These are phyloP conservation scores for Pythium sp. DNA, from an alignment of 352 stramenopile species.

Conservation along the genomic window DNA sequence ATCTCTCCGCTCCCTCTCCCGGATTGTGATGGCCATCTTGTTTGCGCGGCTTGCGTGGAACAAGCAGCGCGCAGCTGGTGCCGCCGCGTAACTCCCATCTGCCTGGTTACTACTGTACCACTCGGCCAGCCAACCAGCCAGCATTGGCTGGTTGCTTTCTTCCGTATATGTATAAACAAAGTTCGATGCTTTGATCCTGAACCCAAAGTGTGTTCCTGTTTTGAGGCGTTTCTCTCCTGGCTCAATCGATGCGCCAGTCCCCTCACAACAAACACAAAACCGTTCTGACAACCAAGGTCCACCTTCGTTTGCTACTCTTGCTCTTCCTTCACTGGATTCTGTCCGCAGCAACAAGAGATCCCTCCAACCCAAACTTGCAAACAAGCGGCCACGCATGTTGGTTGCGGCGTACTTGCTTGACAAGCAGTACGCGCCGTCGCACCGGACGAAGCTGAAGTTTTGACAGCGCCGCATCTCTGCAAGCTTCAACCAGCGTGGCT, in stretches of 20 bases:
- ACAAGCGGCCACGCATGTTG: no score
- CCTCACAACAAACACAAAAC: no score
- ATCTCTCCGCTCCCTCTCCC: background rate
- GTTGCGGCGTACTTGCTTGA: background rate
- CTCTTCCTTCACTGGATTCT: no score
- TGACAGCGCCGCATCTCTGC: slow-evolving; percentile 11
- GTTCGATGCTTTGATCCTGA: background rate
- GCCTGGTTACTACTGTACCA: background rate
- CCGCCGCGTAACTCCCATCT: background rate
- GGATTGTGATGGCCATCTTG: background rate
- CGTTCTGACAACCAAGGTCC: no score
- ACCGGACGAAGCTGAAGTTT: slow-evolving; percentile 10
- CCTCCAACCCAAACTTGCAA: no score
- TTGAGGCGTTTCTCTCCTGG: background rate
- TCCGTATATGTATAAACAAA: background rate
- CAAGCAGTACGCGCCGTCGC: background rate
- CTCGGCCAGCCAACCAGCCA: background rate
- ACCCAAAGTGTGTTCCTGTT: background rate
- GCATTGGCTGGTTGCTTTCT: no score
- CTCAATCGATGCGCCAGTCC: no score
- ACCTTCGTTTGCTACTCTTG: no score
- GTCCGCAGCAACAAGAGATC: no score
- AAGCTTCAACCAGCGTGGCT: slow-evolving; percentile 3
- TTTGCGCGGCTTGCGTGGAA: slow-evolving; percentile 1
- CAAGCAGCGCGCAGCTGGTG: background rate